Evolutionary conservation across 78 protist species (phyloP).

Genomic region (Pigoraptor vietnamica): DNA sequence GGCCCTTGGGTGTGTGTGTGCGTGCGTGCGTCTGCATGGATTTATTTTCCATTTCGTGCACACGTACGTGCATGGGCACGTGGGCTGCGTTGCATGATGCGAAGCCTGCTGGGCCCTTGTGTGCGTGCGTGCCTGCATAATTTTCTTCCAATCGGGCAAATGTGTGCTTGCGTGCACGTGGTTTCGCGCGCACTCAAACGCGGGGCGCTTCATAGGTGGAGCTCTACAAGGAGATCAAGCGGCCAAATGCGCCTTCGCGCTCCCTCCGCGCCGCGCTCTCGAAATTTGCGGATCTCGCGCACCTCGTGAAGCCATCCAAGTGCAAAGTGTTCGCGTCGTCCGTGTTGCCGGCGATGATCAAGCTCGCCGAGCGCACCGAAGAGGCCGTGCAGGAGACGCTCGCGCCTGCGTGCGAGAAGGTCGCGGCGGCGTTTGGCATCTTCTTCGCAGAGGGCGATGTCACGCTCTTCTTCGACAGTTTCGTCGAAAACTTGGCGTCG

Average conservation of each 20-base stretch:
- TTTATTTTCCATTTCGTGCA: background rate
- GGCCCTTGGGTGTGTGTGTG: too few relatives aligned
- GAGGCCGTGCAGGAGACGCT: slow-evolving; percentile 6
- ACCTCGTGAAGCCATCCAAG: slow-evolving; percentile 7
- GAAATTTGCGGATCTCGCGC: slow-evolving; percentile 11
- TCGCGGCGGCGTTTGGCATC: background rate
- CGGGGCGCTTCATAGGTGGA: background rate
- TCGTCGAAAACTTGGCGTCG: background rate
- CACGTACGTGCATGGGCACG: too few relatives aligned
- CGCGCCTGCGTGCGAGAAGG: background rate
- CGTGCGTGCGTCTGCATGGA: too few relatives aligned
- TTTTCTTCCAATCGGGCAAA: too few relatives aligned
- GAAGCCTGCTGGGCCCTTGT: background rate
- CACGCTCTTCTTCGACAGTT: background rate
- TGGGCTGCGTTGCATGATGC: background rate
- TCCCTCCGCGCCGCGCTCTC: slow-evolving; percentile 4
- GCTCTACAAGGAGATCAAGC: background rate
- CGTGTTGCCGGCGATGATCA: background rate
- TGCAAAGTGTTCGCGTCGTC: background rate
- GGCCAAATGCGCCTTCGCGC: background rate
- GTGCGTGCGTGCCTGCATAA: too few relatives aligned
- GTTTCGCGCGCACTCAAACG: too few relatives aligned
- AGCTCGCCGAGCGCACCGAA: background rate
- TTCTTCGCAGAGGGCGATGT: background rate
- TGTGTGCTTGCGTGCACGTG: too few relatives aligned